Percentiles rank a stretch among this genome's conserved stretches.
Evolutionary conservation across 2,329 filamentous ascomycete genomes (phyloP).

Genomic region (Fusarium staphyleae): DNA sequence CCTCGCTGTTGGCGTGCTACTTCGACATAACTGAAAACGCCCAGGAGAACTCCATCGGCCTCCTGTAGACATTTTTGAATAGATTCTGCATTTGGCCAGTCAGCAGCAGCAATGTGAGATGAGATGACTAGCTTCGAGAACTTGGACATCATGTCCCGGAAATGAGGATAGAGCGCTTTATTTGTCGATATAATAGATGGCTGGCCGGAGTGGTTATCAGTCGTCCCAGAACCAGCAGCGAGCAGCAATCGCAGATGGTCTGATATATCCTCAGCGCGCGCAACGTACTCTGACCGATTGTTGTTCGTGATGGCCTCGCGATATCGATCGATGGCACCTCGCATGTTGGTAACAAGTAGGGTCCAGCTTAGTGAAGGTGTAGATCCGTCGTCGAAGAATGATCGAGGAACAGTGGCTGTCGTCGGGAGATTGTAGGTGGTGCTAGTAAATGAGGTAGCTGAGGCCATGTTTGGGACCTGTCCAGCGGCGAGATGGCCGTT

Average conservation of each 20-base stretch:
- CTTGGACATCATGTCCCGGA: constrained; percentile 99
- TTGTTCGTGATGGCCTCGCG: constrained; percentile 85
- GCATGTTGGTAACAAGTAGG: constrained; percentile 90
- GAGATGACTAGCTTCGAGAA: constrained; percentile 99
- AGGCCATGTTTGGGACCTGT: constrained; percentile 60
- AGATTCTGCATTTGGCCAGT: constrained; percentile 93
- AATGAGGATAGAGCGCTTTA: constrained; percentile 95
- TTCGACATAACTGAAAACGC: constrained; percentile 95
- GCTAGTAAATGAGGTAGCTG: constrained; percentile 68
- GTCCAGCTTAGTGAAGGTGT: constrained; percentile 87
- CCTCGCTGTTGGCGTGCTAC: constrained; percentile 92
- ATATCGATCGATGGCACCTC: constrained; percentile 86
- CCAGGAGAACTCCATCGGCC: constrained; percentile 93
- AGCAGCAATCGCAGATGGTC: constrained; percentile 92
- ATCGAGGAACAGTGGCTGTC: constrained; percentile 72
- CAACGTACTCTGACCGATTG: constrained; percentile 88
- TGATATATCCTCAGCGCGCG: constrained; percentile 95
- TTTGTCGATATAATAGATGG: constrained; percentile 99
- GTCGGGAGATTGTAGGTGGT: constrained; percentile 64
- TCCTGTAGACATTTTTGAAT: constrained; percentile 95
- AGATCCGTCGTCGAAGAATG: constrained; percentile 90
- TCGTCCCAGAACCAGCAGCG: constrained; percentile 95
- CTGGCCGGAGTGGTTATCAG: constrained; percentile 97
- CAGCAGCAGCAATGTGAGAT: constrained; percentile 94
- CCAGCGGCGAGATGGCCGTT: constrained; percentile 50